Evolutionary conservation across 2,329 filamentous ascomycete genomes (phyloP).

Genomic region (Cladophialophora chaetospira): DNA sequence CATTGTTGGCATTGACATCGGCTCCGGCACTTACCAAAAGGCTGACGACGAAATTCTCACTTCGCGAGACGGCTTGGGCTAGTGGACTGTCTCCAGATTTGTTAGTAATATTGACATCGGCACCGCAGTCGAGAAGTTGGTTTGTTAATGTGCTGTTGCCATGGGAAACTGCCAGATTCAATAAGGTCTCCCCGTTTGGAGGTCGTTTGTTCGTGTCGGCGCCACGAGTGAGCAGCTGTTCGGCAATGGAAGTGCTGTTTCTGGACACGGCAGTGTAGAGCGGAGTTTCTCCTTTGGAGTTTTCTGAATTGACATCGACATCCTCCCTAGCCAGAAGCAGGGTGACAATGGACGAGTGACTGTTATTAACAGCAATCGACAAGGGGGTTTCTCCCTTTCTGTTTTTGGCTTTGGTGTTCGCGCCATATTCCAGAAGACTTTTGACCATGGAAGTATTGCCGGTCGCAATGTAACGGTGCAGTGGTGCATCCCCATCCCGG

Average conservation of each 20-base stretch:
- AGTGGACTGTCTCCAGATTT: conserved; percentile 1
- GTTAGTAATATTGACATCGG: neutral
- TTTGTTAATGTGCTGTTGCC: neutral
- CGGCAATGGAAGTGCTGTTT: neutral
- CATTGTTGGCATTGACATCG: neutral
- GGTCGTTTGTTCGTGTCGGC: neutral
- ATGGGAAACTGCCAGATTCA: neutral
- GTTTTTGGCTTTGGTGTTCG: neutral
- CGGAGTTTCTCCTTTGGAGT: neutral
- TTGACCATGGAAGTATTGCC: conserved; percentile 1
- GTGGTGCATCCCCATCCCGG: neutral
- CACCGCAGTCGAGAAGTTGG: neutral
- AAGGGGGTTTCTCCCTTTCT: neutral
- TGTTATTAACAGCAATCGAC: neutral
- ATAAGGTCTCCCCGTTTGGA: neutral
- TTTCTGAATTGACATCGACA: neutral
- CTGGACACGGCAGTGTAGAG: neutral
- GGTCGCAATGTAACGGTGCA: neutral
- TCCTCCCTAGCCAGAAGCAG: neutral
- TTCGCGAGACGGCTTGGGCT: neutral
- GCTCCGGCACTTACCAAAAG: neutral
- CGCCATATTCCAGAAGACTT: neutral
- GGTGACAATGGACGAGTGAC: neutral
- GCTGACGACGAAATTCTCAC: neutral
- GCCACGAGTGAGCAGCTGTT: neutral